A percentile compares a stretch with the other conserved stretches of the same genome.
These are phyloP conservation scores for Brachypodium distachyon DNA, from an alignment of 202 grass and related monocot species.

Conservation along the genomic window DNA sequence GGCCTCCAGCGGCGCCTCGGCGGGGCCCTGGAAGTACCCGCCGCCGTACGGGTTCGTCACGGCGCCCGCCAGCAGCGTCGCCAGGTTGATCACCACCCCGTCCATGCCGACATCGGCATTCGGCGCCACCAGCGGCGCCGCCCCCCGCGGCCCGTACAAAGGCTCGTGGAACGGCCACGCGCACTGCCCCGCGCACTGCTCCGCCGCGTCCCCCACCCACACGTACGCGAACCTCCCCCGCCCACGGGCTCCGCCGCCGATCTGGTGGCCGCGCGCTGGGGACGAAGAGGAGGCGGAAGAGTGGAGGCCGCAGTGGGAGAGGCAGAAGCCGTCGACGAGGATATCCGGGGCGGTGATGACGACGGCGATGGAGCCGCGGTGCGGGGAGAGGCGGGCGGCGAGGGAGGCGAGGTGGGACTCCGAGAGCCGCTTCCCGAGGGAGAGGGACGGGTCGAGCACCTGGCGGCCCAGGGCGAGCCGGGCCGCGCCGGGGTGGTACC, in stretches of 20 bases:
- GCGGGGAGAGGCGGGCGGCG: slow-evolving; percentile 37
- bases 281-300: slow-evolving; percentile 39
- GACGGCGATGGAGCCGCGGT: slow-evolving; percentile 36
- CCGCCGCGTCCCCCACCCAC: slow-evolving; percentile 58
- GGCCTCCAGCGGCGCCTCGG: slow-evolving; percentile 57
- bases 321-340: slow-evolving; percentile 62
- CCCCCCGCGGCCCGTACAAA: slow-evolving; percentile 44
- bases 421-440: slow-evolving; percentile 32
- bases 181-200: slow-evolving; percentile 56
- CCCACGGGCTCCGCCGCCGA: not conserved
- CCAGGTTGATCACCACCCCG: slow-evolving; percentile 69
- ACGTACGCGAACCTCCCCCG: slow-evolving; percentile 46
- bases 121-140: slow-evolving; percentile 53
- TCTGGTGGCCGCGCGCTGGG: not conserved
- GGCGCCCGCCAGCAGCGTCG: slow-evolving; percentile 44
- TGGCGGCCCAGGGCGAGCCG: slow-evolving; percentile 47
- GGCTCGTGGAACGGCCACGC: slow-evolving; percentile 82
- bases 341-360: slow-evolving; percentile 46
- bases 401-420: slow-evolving; percentile 31
- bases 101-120: slow-evolving; percentile 71
- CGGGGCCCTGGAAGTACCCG: slow-evolving; percentile 73
- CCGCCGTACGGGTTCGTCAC: slow-evolving; percentile 62
- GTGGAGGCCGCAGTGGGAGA: slow-evolving; percentile 62
- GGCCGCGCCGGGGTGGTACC: slow-evolving; percentile 45
- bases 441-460: slow-evolving; percentile 35